Conservation (phyloP, 371 early-diverging fungal genomes). For the Rhizopus delemar region DNA sequence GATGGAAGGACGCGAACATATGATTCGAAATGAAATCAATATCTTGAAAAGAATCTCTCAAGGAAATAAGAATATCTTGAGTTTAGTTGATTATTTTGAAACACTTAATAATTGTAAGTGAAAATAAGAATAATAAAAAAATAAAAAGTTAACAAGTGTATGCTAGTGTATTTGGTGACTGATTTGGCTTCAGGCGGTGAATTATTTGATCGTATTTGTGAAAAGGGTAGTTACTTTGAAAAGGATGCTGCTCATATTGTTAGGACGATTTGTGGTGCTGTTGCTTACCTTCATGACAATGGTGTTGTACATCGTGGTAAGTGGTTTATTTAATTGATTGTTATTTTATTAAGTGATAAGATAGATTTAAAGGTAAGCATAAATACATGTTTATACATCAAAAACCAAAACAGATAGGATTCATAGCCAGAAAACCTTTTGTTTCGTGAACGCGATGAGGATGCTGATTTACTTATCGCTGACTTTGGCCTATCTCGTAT, state of each 20-base stretch:
- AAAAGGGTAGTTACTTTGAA: slow-evolving; percentile 81
- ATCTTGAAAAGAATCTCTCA: slow-evolving; percentile 82
- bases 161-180: slow-evolving; percentile 83
- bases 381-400: neutral
- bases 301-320: slow-evolving; percentile 88
- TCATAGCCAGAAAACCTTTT: slow-evolving; percentile 84
- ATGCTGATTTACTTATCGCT: slow-evolving; percentile 77
- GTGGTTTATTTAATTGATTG: slow-evolving; percentile 1
- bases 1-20: slow-evolving; percentile 86
- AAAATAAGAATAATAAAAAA: neutral
- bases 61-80: slow-evolving; percentile 85
- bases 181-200: slow-evolving; percentile 91
- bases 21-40: slow-evolving; percentile 90
- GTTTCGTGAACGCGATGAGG: slow-evolving; percentile 72
- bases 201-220: slow-evolving; percentile 86
- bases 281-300: slow-evolving; percentile 81
- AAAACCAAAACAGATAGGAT: neutral
- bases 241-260: slow-evolving; percentile 86
- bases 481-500: slow-evolving; percentile 90
- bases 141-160: neutral
- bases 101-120: slow-evolving; percentile 81
- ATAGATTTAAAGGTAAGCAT: slow-evolving; percentile 50
- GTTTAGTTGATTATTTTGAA: slow-evolving; percentile 90
- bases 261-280: slow-evolving; percentile 72
- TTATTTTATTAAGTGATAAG: neutral